Evolutionary conservation across 1,139 yeast genomes (phyloP), one percentile per base, ranked within the genome.

Genomic region (Saccharomycopsis hybrid): DNA sequence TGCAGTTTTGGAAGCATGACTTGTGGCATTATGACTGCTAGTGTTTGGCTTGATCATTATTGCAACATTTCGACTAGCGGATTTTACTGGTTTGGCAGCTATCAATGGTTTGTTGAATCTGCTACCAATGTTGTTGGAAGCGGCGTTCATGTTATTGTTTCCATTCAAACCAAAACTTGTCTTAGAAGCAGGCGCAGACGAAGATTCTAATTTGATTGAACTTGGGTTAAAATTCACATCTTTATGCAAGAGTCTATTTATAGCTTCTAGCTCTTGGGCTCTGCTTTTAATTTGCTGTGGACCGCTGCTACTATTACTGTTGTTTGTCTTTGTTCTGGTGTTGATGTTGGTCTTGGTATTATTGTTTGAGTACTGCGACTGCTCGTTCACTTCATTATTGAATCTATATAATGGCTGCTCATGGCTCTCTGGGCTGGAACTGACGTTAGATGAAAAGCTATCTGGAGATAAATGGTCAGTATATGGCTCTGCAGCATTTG

Each of bases 181-280:
- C 11, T 32, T 32, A 8, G 35, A 32, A 32, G 8, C 11, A 11
- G 8, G 8, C 11, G 11, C 8, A 8, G 35, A 32, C 11, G 35
- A 32, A 11, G 8, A 8, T 24, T 40, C 30, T 27, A 40, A 40
- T 27, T 18, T 24, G 18, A 38, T 46, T 5, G 37, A 28, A 4
- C 30, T 38, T 8, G 29, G 9, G 7, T 37, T 31, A 9, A 42
- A 25, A 24, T 43, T 46, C 18, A 35, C 29, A 9, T 38, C 43
- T 11, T 8, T 7, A 5, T 13, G 38, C 49, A 56, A 52, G 31
- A 43, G 27, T 27, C 40, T 42, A 29, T 46, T 47, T 25, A 48
- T 52, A 8, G 48, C 41, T 9, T 44, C 13, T 18, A 46, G 30
- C 13, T 56, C 60, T 9, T 50, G 48, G 35, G 62, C 61, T 8